Base-by-base conservation (phyloP, 2,329 filamentous ascomycete species). In the Penicillium sp. region DNA sequence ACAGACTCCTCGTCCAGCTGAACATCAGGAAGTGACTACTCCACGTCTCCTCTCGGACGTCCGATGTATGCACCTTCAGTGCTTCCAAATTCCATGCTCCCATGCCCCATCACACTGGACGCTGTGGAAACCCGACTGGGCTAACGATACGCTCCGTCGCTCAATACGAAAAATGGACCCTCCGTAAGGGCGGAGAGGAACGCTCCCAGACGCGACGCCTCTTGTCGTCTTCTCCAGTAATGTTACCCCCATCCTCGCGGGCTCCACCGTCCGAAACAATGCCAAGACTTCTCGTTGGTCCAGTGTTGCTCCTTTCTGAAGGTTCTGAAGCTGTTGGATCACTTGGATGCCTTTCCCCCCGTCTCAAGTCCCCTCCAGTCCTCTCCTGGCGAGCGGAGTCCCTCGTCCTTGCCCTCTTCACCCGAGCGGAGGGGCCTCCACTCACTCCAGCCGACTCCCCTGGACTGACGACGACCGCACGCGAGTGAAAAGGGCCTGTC, bases 231-330 rank as follows among this genome's bases (percentile, higher is more conserved):
- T 31, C 31, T 39, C 53, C 51, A 54, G 51, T 54, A 58, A 55
- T 58, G 24, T 64, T 37, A 46, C 58, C 58, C 24, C 19, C 14
- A 31, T 43, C 24, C 24, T 24, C 7, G 31, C 19, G 55, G 55
- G 39, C 37, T 68, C 67, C 69, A 66, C 69, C 56, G 57, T 56
- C 39, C 46, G 47, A 64, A 62, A 63, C 56, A 54, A 55, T 59
- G 69, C 69, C 69, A 70, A 70, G 69, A 62, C 56, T 2, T 19
- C 39, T 53, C 24, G 50, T 37, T 11, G n/a, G 24, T n/a, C 19
- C 49, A 27, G 33, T 37, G 24, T 43, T 16, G 22, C 14, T 53
- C 50, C 37, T 33, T 24, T 36, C 49, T 39, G 49, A 51, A 9
- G n/a, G 6, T 44, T 44, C 6, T 44, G 4, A 18, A 24, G 24